Evolutionary conservation across 2,329 filamentous ascomycete species (phyloP), one percentile per base, ranked within the genome.

Genomic region (Trichoderma simmonsii): DNA sequence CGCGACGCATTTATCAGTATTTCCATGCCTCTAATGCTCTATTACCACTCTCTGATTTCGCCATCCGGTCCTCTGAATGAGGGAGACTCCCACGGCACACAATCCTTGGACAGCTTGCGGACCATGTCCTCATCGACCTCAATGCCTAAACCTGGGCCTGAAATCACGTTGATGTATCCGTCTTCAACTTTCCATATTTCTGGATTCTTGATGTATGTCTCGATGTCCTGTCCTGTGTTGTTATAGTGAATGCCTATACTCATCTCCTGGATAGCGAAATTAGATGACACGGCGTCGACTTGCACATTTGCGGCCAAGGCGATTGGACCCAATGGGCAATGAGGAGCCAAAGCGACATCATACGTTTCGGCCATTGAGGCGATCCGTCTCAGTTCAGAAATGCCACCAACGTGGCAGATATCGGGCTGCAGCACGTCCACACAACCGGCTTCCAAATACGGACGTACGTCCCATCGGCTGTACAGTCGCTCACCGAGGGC

Each of bases 191-290:
- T 83, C 84, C 91, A 93, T 0, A 92, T 87, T 64, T 87, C 85
- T 0, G 88, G 85, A 75, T 93, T 88, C 76, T 87, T 88, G 2
- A 90, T 84, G 77, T 93, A 94, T 30, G 87, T 91, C 14, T 87
- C 87, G 70, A 93, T 82, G 77, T 93, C 91, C 75, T 89, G 85
- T 2, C 88, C 85, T 1, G 88, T 90, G 0, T 85, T 87, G 75
- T 95, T 95, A 78, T 94, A 95, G 78, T 95, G 93, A 75, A 95
- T 94, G 0, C 92, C 92, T 34, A 94, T 77, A 68, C 89, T 91
- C 92, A 94, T 94, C 80, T 94, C 92, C 77, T 93, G 89, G 36
- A 94, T 94, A 0, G 86, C 88, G 78, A 92, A 93, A 79, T 91
- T 94, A 24, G 85, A 86, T 24, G 83, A 88, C 11, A 81, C 83